Percentiles rank a stretch among this genome's conserved stretches.
phyloP scores from a whole-genome alignment of 2,329 filamentous ascomycete genomes.

The Pseudogymnoascus pannorum region DNA sequence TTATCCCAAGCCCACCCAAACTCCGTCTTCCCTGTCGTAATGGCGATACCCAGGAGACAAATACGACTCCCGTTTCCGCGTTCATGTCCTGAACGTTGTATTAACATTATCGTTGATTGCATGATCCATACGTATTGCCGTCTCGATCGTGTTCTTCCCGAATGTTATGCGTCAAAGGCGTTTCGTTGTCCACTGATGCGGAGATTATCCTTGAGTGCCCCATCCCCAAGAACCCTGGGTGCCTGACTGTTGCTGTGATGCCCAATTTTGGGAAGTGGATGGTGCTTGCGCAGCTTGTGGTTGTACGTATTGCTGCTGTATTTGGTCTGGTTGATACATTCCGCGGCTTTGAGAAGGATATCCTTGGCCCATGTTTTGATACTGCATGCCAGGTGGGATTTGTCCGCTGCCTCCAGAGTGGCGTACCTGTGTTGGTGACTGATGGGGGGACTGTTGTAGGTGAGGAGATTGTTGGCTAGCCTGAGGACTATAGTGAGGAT shows the following conservation, averaged over 20 bases:
- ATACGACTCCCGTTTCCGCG: constrained; percentile 6
- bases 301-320: constrained; percentile 61
- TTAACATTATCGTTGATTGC: constrained; percentile 10
- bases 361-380: constrained; percentile 55
- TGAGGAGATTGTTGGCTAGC: constrained; percentile 30
- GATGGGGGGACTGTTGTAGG: constrained; percentile 41
- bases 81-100: constrained; percentile 7
- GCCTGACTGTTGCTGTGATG: constrained; percentile 25
- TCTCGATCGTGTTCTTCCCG: constrained; percentile 2
- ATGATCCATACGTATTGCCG: constrained; percentile 6
- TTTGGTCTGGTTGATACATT: constrained; percentile 56
- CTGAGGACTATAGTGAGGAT: constrained; percentile 46
- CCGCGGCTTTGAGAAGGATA: constrained; percentile 49
- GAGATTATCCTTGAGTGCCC: constrained; percentile 17
- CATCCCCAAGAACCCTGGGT: constrained; percentile 25
- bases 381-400: constrained; percentile 53
- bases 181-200: constrained; percentile 2
- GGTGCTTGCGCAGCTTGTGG: constrained; percentile 39
- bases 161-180: constrained; percentile 7
- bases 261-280: constrained; percentile 27
- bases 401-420: constrained; percentile 47
- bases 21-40: constrained; percentile 2
- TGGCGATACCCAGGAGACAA: not conserved
- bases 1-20: constrained; percentile 7
- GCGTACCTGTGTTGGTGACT: constrained; percentile 53